phyloP scores from a whole-genome alignment of 352 stramenopile genomes.

The Discostella stelligera region DNA sequence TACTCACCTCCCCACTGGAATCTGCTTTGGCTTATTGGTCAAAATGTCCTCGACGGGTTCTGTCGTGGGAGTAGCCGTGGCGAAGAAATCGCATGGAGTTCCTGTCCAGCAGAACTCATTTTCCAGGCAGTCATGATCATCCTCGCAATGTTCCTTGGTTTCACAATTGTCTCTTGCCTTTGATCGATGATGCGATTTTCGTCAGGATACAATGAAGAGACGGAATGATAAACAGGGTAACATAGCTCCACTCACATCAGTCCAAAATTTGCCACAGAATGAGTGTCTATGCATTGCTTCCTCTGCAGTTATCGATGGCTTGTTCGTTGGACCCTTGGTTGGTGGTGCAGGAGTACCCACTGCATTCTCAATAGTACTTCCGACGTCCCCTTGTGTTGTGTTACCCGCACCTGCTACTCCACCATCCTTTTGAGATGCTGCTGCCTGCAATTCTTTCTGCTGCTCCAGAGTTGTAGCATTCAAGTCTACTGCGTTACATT shows the following conservation, averaged over 20 bases:
- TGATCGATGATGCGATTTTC: not conserved
- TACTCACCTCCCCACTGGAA: constrained; percentile 46
- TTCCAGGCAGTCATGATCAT: constrained; percentile 56
- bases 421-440: not conserved
- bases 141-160: constrained; percentile 54
- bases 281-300: constrained; percentile 56
- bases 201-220: not conserved
- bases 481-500: constrained; percentile 52
- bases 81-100: constrained; percentile 57
- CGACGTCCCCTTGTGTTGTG: not conserved
- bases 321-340: constrained; percentile 36
- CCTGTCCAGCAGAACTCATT: constrained; percentile 59
- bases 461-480: constrained; percentile 46
- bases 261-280: constrained; percentile 54
- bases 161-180: constrained; percentile 61
- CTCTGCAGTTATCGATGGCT: constrained; percentile 49
- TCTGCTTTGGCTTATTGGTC: constrained; percentile 18
- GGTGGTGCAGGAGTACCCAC: not conserved
- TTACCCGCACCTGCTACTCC: not conserved
- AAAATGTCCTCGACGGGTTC: constrained; percentile 9
- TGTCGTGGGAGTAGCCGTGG: constrained; percentile 46
- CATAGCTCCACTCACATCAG: constrained; percentile 40
- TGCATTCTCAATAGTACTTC: not conserved
- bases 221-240: constrained; percentile 1
- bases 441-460: constrained; percentile 20